These are phyloP conservation scores for Zygoascus bituminiphila DNA, from an alignment of 805 yeast genomes.

Conservation along the genomic window DNA sequence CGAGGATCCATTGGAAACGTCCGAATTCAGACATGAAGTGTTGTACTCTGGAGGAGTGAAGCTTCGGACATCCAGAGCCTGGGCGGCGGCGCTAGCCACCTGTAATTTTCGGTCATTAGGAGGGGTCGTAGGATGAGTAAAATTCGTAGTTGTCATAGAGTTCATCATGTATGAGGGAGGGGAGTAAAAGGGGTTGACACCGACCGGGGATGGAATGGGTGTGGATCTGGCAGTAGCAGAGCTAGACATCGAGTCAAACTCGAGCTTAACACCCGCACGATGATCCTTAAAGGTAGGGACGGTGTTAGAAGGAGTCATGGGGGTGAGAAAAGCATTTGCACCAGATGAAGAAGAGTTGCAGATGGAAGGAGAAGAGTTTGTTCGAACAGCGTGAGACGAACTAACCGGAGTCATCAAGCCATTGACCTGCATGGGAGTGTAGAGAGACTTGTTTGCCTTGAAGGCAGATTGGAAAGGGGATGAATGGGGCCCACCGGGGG, in stretches of 20 bases:
- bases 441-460: background rate
- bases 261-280: constrained; percentile 15
- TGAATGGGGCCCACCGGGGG: background rate
- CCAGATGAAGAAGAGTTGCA: background rate
- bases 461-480: background rate
- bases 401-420: constrained; percentile 3
- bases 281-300: constrained; percentile 3
- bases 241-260: constrained; percentile 6
- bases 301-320: constrained; percentile 11
- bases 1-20: background rate
- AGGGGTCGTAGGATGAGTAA: background rate
- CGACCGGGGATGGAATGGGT: constrained; percentile 8
- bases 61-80: constrained; percentile 12
- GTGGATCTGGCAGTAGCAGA: constrained; percentile 1
- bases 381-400: background rate
- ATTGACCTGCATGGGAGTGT: constrained; percentile 2
- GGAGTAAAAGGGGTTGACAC: constrained; percentile 30
- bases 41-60: constrained; percentile 10
- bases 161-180: constrained; percentile 22
- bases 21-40: background rate
- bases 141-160: constrained; percentile 1
- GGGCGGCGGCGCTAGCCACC: constrained; percentile 13
- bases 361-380: constrained; percentile 1
- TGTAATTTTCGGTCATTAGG: background rate
- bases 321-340: constrained; percentile 9